Evolutionary conservation across 257 asterid genomes (phyloP).

Genomic region (Nicotiana benthamiana): DNA sequence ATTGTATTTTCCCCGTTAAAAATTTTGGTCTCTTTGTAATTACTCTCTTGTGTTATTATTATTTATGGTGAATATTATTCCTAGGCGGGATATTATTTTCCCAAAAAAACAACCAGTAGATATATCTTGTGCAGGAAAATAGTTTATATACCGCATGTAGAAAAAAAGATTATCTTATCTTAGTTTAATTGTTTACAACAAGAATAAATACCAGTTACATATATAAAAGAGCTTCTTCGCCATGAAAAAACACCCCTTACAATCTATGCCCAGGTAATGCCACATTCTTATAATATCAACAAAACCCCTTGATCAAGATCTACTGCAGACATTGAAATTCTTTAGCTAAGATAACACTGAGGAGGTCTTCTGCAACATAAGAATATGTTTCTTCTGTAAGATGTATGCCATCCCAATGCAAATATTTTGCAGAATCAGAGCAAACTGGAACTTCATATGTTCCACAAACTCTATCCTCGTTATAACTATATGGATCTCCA

Average conservation of each 20-base stretch:
- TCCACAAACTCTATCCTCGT: constrained; percentile 5
- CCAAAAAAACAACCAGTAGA: too few relatives aligned
- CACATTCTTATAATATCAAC: too few relatives aligned
- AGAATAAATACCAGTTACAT: not conserved
- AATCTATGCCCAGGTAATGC: too few relatives aligned
- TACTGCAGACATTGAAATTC: not conserved
- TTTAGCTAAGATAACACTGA: not conserved
- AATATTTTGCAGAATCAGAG: not conserved
- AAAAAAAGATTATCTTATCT: too few relatives aligned
- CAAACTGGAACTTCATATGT: constrained; percentile 2
- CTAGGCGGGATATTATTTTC: too few relatives aligned
- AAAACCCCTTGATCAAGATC: not conserved
- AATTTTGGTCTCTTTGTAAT: too few relatives aligned
- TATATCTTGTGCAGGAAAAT: too few relatives aligned
- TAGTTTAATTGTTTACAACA: too few relatives aligned
- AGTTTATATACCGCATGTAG: too few relatives aligned
- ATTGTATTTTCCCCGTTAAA: too few relatives aligned
- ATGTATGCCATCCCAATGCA: constrained; percentile 22
- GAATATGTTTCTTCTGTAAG: constrained; percentile 12
- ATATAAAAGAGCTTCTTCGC: not conserved
- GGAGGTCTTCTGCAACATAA: not conserved
- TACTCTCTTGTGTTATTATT: too few relatives aligned
- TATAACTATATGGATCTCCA: constrained; percentile 6
- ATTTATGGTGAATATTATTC: too few relatives aligned
- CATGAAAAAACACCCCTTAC: not conserved